phyloP scores from a whole-genome alignment of 139 green algal genomes.

The Chlorella sp. region DNA sequence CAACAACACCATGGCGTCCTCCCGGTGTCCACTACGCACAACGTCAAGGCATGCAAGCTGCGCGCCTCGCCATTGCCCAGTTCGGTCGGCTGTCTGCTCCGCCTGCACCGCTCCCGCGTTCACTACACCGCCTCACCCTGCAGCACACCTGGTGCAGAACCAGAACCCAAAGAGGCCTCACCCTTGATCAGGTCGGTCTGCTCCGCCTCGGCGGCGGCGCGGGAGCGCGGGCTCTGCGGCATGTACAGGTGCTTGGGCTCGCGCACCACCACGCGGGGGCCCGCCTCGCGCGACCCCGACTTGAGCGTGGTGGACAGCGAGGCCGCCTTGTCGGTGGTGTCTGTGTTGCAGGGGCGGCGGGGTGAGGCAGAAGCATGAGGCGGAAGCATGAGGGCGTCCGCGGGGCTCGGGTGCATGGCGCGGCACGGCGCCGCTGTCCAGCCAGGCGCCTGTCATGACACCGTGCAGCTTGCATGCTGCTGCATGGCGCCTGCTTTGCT shows the following conservation, averaged over 20 bases:
- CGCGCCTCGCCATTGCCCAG: too few relatives aligned
- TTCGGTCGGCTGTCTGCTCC: too few relatives aligned
- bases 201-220: slow-evolving; percentile 32
- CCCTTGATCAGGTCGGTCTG: slow-evolving; percentile 42
- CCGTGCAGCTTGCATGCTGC: background rate
- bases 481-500: too few relatives aligned
- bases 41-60: too few relatives aligned
- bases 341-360: background rate
- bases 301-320: slow-evolving; percentile 41
- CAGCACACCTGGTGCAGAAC: too few relatives aligned
- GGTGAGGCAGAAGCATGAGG: background rate
- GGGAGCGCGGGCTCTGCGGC: slow-evolving; percentile 39
- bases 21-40: too few relatives aligned
- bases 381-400: background rate
- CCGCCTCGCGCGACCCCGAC: slow-evolving; percentile 16
- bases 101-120: too few relatives aligned
- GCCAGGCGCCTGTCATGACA: too few relatives aligned
- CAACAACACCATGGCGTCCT: too few relatives aligned
- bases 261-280: slow-evolving; percentile 32
- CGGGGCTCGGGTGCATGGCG: background rate
- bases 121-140: too few relatives aligned
- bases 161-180: too few relatives aligned
- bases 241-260: slow-evolving; percentile 52
- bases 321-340: slow-evolving; percentile 11
- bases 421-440: too few relatives aligned